phyloP scores from a whole-genome alignment of 2,329 filamentous ascomycete genomes.

The Phialemonium atrogriseum region DNA sequence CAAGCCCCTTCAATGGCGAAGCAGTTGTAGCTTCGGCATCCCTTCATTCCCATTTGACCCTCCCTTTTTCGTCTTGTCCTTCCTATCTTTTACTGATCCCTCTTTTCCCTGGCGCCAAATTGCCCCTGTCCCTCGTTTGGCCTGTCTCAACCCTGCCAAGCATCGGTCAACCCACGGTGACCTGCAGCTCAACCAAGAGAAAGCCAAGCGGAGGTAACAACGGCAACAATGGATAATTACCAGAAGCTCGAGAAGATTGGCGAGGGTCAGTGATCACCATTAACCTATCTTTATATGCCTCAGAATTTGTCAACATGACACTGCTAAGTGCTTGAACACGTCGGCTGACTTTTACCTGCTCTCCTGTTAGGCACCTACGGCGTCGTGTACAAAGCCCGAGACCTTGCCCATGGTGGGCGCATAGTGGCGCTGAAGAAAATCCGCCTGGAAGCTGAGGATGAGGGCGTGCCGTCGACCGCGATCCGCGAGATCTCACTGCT shows the following conservation, averaged over 20 bases:
- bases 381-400: slow-evolving; percentile 84
- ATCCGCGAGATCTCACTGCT: slow-evolving; percentile 87
- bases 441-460: slow-evolving; percentile 82
- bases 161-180: no score
- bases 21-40: slow-evolving; percentile 1
- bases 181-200: no score
- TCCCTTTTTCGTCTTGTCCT: background rate
- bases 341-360: background rate
- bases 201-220: no score
- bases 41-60: no score
- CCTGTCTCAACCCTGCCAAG: no score
- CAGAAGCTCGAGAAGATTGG: slow-evolving; percentile 90
- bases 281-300: background rate
- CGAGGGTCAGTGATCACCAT: slow-evolving; percentile 55
- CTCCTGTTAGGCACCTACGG: slow-evolving; percentile 66
- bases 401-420: slow-evolving; percentile 67
- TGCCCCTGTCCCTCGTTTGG: slow-evolving; percentile 1
- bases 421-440: slow-evolving; percentile 92
- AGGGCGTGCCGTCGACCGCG: slow-evolving; percentile 80
- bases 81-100: background rate
- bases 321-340: background rate
- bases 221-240: slow-evolving; percentile 69
- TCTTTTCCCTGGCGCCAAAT: background rate
- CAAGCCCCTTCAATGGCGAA: slow-evolving; percentile 1
- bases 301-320: background rate